These are phyloP conservation scores for Penicillium chermesinum DNA, from an alignment of 495 filamentous ascomycete species.

Conservation along the genomic window DNA sequence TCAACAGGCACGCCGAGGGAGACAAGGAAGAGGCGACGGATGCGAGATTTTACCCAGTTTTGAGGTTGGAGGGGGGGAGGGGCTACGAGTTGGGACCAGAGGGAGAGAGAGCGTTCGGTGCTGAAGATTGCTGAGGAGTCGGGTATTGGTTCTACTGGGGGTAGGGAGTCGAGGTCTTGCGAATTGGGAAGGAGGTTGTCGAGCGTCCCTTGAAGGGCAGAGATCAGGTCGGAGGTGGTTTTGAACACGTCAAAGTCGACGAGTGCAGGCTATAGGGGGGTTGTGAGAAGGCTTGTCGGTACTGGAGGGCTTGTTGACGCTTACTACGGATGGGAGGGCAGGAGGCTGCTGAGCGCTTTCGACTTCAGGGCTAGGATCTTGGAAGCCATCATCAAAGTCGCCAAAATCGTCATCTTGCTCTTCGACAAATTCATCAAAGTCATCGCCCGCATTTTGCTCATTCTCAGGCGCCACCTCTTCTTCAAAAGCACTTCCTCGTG, in stretches of 20 bases:
- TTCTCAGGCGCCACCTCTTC: conserved; percentile 14
- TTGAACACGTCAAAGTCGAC: conserved; percentile 64
- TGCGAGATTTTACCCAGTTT: conserved; percentile 96
- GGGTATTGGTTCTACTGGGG: conserved; percentile 40
- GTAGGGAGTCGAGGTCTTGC: conserved; percentile 35
- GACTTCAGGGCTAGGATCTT: conserved; percentile 52
- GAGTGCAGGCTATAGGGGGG: conserved; percentile 54
- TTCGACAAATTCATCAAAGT: conserved; percentile 96
- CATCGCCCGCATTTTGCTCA: conserved; percentile 39
- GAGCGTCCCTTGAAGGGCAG: conserved; percentile 45
- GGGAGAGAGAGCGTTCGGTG: conserved; percentile 67
- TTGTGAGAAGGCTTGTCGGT: background rate
- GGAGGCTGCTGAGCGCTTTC: conserved; percentile 37
- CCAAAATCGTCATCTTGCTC: conserved; percentile 75
- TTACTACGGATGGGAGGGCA: conserved; percentile 47
- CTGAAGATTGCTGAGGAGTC: conserved; percentile 46
- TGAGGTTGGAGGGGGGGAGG: conserved; percentile 92
- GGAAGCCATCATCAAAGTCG: conserved; percentile 86
- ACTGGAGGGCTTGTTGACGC: conserved; percentile 19
- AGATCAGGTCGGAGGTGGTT: conserved; percentile 44
- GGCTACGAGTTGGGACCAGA: conserved; percentile 95
- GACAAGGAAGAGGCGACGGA: conserved; percentile 92
- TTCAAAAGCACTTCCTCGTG: conserved; percentile 21
- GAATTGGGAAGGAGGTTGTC: conserved; percentile 51
- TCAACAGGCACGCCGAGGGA: conserved; percentile 94